Conservation (phyloP, 352 stramenopile species). For the Phytophthora pisi region DNA sequence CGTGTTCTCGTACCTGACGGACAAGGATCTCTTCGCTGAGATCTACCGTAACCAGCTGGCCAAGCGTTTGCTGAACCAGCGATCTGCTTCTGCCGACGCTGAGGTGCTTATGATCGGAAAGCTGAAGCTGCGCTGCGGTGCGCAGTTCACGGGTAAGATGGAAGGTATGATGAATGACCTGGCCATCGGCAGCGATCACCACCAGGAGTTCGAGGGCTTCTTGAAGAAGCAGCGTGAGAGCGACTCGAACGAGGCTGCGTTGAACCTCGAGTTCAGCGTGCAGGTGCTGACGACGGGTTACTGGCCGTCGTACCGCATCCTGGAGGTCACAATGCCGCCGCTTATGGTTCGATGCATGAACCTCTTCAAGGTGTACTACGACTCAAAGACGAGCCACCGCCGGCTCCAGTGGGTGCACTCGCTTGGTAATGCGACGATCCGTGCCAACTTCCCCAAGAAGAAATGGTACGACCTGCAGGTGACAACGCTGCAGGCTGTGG, state of each 20-base stretch:
- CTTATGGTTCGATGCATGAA: conserved; percentile 96
- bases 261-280: conserved; percentile 94
- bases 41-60: conserved; percentile 99
- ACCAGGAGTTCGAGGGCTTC: conserved; percentile 95
- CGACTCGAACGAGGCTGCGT: conserved; percentile 42
- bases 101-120: conserved; percentile 99
- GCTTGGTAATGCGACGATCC: conserved; percentile 95
- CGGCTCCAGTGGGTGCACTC: conserved; percentile 97
- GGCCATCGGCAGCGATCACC: conserved; percentile 96
- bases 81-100: conserved; percentile 97
- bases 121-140: conserved; percentile 98
- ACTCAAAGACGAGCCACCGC: conserved; percentile 94
- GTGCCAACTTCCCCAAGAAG: conserved; percentile 84
- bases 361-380: conserved; percentile 96
- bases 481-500: conserved; percentile 97
- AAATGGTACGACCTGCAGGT: conserved; percentile 98
- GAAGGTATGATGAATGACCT: conserved; percentile 99
- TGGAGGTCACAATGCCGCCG: conserved; percentile 95
- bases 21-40: conserved; percentile 99
- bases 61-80: conserved; percentile 98
- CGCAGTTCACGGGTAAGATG: conserved; percentile 99
- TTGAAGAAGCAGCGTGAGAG: conserved; percentile 88
- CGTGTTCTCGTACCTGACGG: conserved; percentile 98
- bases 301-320: conserved; percentile 98
- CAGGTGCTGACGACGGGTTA: conserved; percentile 99